Evolutionary conservation across 805 yeast genomes (phyloP).

Genomic region (Saccharomycopsis babjevae): DNA sequence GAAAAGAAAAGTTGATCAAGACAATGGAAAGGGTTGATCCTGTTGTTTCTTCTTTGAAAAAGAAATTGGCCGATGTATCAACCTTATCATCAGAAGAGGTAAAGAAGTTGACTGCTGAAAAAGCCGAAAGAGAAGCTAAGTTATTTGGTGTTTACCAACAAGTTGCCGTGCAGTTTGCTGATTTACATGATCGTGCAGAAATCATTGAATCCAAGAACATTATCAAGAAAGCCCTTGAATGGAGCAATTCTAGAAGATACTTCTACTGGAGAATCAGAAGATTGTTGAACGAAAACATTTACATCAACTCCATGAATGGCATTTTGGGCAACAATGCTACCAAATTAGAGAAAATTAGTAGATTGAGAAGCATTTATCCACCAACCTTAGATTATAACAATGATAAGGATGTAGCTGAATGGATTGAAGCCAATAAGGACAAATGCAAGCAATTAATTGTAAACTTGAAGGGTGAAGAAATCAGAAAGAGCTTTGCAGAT

Average conservation of each 20-base stretch:
- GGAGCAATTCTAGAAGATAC: conserved; percentile 84
- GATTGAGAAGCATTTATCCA: conserved; percentile 83
- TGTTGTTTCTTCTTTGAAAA: conserved; percentile 58
- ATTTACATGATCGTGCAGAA: conserved; percentile 92
- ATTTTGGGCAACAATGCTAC: conserved; percentile 43
- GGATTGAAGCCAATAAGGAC: conserved; percentile 74
- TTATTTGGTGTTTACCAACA: conserved; percentile 86
- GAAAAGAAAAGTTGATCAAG: conserved; percentile 82
- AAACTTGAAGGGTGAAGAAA: conserved; percentile 54
- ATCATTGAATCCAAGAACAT: conserved; percentile 96
- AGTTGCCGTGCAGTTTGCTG: conserved; percentile 92
- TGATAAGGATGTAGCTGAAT: conserved; percentile 70
- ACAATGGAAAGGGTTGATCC: conserved; percentile 88
- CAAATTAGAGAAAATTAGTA: conserved; percentile 74
- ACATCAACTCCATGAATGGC: conserved; percentile 62
- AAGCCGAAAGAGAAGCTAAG: conserved; percentile 68
- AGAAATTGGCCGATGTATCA: conserved; percentile 40
- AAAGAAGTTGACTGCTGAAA: conserved; percentile 49
- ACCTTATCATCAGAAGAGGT: conserved; percentile 54
- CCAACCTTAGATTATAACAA: conserved; percentile 54
- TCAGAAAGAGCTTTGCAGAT: conserved; percentile 54
- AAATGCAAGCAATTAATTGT: conserved; percentile 50
- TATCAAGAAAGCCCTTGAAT: conserved; percentile 73
- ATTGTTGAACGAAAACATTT: conserved; percentile 85
- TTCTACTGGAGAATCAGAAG: conserved; percentile 99